Conservation (phyloP, 768 basidiomycete species). For the Cystobasidium onofrii region DNA sequence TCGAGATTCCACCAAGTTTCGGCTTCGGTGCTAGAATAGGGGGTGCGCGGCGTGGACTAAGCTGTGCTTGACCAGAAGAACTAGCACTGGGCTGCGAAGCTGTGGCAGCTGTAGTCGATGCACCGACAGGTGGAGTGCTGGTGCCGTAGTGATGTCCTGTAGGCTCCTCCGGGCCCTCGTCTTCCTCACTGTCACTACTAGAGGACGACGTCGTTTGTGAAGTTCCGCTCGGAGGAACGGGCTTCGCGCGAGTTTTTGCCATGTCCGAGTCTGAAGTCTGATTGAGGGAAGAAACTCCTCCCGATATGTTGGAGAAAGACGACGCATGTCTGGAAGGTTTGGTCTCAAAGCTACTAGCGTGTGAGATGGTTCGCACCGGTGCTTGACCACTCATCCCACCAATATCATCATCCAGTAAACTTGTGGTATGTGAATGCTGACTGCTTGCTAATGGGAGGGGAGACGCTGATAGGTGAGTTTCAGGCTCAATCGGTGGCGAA, state of each 20-base stretch:
- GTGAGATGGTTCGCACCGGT: background rate
- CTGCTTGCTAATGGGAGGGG: background rate
- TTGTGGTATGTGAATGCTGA: background rate
- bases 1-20: conserved; percentile 10
- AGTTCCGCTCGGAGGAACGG: too few relatives aligned
- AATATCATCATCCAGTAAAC: background rate
- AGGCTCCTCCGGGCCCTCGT: conserved; percentile 3
- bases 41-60: background rate
- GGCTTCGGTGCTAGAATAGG: conserved; percentile 27
- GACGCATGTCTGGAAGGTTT: background rate
- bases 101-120: background rate
- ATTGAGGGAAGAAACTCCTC: background rate
- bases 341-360: background rate
- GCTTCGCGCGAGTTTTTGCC: too few relatives aligned
- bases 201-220: background rate
- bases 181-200: conserved; percentile 8
- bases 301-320: background rate
- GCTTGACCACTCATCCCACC: background rate
- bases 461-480: background rate
- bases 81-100: background rate
- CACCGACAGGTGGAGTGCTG: background rate
- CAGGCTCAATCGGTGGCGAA: background rate
- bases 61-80: background rate
- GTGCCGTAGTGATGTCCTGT: conserved; percentile 7
- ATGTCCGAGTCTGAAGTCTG: too few relatives aligned